Base-by-base conservation (phyloP, 805 yeast species). In the Starmerella bombi region DNA sequence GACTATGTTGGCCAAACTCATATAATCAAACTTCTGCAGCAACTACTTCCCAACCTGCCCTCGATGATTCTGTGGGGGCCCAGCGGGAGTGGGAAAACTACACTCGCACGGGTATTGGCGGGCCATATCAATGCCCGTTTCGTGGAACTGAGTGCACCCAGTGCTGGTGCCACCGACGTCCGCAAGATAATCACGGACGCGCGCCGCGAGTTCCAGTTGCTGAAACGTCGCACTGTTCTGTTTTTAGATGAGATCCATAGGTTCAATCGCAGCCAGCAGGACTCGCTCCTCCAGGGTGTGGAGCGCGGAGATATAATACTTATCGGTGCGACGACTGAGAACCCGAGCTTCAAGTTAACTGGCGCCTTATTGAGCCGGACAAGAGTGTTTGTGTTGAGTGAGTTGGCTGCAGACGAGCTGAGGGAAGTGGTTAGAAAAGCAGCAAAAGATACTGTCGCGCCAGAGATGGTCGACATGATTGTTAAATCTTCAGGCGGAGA, bases 321-420 rank as follows among this genome's bases (percentile, higher is more conserved):
- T 32, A 75, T 88, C 38, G 98, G 98, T 4, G 96, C 97, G n/a
- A 91, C 98, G 0, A 86, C 97, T 0, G 98, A 91, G 56, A 91
- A 91, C 56, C 95, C 96, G 3, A 75, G 80, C 36, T 78, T 80
- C 52, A 78, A 83, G 51, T 61, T 91, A 32, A 76, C 85, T 45
- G 73, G 79, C 40, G 96, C 97, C 0, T 63, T 91, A 25, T 57
- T 84, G 21, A 82, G 94, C 5, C 63, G 99, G 42, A 82, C 94
- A 54, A 77, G 85, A 43, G 74, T 84, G 0, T 80, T 85, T 55
- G 76, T 76, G 5, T 63, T 91, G 45, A 65, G 71, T 34, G 69
- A 71, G 42, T 64, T 85, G 23, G 55, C 58, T 1, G 45, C 51
- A 1, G 59, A 59, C 2, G 84, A 85, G 34, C 56, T 80, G 18